Base-by-base conservation (phyloP, 148 eudicot species). In the Euryodendron excelsum region DNA sequence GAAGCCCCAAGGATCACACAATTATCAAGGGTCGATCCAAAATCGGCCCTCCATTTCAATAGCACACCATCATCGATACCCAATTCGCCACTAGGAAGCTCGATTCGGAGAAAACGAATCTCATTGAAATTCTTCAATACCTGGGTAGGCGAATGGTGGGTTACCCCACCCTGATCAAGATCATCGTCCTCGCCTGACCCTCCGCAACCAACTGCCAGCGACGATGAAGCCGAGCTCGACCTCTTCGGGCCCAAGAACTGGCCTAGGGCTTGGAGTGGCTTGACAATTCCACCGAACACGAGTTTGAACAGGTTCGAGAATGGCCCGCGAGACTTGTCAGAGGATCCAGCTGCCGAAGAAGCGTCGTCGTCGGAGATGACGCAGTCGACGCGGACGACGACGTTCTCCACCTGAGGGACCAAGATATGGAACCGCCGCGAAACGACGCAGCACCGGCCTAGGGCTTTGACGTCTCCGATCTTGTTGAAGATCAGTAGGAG, bases 1-100 rank as follows among this genome's bases (percentile, higher is more conserved):
- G 96, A 89, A 1, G 97, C 97, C 0, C 94, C 98, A 0, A 95
- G 90, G 36, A 95, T 93, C 20, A 93, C 93, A 64, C 98, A 95
- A 78, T 80, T 88, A 70, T 95, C 94, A 5, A 95, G 89, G 1
- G 94, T 92, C 2, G 94, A 90, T 3, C 98, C 98, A 8, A 95
- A 95, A 82, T 90, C 91, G 0, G 97, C 98, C 75, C 89, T 85
- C 98, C 98, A 91, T 30, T 87, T 90, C 13, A 93, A 80, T 77
- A 93, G 77, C 52, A 90, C 94, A 2, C 93, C 93, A 30, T 94
- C 97, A 55, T 91, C 98, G 12, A 90, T 81, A 15, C 97, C 93
- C 53, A 91, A 76, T 30, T 91, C 97, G 9, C 94, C 96, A 21
- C 81, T 90, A 0, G 98, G 97, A 12, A 95, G 84, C 82, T 93